Percentiles rank a stretch among this genome's conserved stretches.
These are phyloP conservation scores for Wickerhamiella nectarea DNA, from an alignment of 805 yeast genomes.

Conservation along the genomic window DNA sequence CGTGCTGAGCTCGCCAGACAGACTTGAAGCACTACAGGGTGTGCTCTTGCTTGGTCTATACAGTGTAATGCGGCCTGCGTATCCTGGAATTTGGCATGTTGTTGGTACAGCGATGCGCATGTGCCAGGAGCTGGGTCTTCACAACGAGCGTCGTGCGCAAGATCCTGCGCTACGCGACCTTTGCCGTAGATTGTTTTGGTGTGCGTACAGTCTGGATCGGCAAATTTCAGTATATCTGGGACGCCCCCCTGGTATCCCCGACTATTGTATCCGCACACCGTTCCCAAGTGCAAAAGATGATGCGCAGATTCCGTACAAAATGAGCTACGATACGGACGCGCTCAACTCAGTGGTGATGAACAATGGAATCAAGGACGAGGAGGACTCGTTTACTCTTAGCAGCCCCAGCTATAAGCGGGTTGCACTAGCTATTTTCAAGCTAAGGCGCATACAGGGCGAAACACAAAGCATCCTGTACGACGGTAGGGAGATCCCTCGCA, in stretches of 20 bases:
- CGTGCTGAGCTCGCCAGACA: slow-evolving; percentile 33
- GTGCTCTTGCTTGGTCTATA: slow-evolving; percentile 53
- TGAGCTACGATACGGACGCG: slow-evolving; percentile 15
- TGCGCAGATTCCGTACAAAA: slow-evolving; percentile 32
- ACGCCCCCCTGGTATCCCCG: slow-evolving; percentile 81
- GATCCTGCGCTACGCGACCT: slow-evolving; percentile 33
- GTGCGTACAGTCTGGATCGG: slow-evolving; percentile 72
- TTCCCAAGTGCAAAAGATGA: slow-evolving; percentile 71
- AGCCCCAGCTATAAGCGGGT: slow-evolving; percentile 55
- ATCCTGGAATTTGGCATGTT: slow-evolving; percentile 88
- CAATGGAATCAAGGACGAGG: not conserved
- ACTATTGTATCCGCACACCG: slow-evolving; percentile 54
- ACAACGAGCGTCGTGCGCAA: slow-evolving; percentile 38
- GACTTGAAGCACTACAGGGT: slow-evolving; percentile 62
- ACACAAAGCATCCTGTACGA: slow-evolving; percentile 63
- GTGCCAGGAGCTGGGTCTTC: slow-evolving; percentile 75
- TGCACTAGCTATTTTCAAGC: slow-evolving; percentile 50
- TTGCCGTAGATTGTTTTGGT: slow-evolving; percentile 74
- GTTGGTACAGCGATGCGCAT: slow-evolving; percentile 67
- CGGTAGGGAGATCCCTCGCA: slow-evolving; percentile 54
- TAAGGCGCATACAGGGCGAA: slow-evolving; percentile 65
- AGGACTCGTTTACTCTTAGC: slow-evolving; percentile 3
- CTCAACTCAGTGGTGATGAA: not conserved
- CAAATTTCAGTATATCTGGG: slow-evolving; percentile 79
- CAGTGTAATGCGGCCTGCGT: slow-evolving; percentile 76